Base-by-base conservation (phyloP, 2,329 filamentous ascomycete genomes). In the Metarhizium rileyi region DNA sequence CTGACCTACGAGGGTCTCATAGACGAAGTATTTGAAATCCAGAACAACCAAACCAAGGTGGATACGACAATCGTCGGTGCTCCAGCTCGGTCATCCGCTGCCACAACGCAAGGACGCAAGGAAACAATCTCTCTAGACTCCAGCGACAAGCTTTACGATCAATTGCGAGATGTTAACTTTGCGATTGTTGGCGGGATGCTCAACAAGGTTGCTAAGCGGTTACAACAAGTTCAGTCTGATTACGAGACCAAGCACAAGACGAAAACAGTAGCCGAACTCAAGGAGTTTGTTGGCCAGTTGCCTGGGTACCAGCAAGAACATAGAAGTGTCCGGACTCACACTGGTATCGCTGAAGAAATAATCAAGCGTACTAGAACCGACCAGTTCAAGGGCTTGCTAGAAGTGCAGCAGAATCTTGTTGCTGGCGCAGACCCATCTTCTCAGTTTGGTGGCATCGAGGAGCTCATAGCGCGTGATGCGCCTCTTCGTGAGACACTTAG, bases 1-100 rank as follows among this genome's bases (percentile, higher is more conserved):
- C 73, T 98, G 53, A 98, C 93, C 1, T 98, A 98, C 61, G 91
- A 98, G 69, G 93, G 93, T 3, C 74, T 98, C 25, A 85, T 98
- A 48, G 94, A 98, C 61, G 93, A 98, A 64, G 78, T 93, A 16
- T 94, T 95, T 62, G 84, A 86, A 28, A 95, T 98, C 53, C 81
- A 87, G 56, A 86, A 96, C 62, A 97, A 94, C 61, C 90, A 95
- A 63, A 84, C 88, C 35, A 93, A 97, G 63, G 83, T 97, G 22
- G 91, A 97, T 63, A 88, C 89, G 2, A 90, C 90, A 1, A 81
- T 97, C 52, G 82, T 96, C 9, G 91, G 91, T 10, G 78, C 79
- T n/a, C 75, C 83, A 25, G 75, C 84, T 28, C 80, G 82, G 50
- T 75, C 79, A 47, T 72, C 84, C 18, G 71, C 76, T 41, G 71